These are phyloP conservation scores for Austroboletus novae-zelandiae DNA, from an alignment of 1,284 basidiomycete genomes.

Conservation along the genomic window DNA sequence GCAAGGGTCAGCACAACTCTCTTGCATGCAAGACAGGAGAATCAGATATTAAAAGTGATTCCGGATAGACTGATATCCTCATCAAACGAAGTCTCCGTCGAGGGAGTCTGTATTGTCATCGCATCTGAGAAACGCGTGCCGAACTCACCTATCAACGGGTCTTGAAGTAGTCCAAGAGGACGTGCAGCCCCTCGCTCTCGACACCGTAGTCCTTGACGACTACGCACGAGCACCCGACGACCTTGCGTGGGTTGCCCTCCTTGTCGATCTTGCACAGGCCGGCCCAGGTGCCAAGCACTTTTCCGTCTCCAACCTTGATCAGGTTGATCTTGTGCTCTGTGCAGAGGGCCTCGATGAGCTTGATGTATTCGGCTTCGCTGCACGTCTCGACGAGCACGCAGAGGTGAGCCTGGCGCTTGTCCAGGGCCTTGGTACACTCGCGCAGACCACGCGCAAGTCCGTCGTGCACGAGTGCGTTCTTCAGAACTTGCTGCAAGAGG, in stretches of 20 bases:
- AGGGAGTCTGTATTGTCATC: conserved; percentile 90
- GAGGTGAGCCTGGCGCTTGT: conserved; percentile 98
- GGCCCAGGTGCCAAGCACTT: conserved; percentile 97
- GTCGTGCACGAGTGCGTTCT: conserved; percentile 96
- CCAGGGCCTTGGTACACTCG: conserved; percentile 96
- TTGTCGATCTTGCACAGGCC: conserved; percentile 99
- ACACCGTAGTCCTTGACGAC: conserved; percentile 98
- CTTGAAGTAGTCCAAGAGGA: conserved; percentile 97
- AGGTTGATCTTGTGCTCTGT: conserved; percentile 99
- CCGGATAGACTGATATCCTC: conserved; percentile 49
- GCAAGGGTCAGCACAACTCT: conserved; percentile 11
- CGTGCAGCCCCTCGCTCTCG: conserved; percentile 95
- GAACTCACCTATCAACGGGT: conserved; percentile 62
- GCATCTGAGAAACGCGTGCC: conserved; percentile 9
- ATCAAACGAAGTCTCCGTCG: conserved; percentile 65
- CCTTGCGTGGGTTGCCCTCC: conserved; percentile 97
- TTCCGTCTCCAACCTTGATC: conserved; percentile 98
- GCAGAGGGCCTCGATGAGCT: conserved; percentile 99
- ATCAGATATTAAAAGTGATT: conserved; percentile 55
- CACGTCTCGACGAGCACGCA: conserved; percentile 99
- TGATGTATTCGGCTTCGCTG: conserved; percentile 99
- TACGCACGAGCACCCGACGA: conserved; percentile 95
- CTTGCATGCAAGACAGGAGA: not conserved
- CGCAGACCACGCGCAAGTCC: conserved; percentile 97
- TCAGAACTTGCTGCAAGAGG: conserved; percentile 76